These are phyloP conservation scores for Diutina scorzettiae DNA, from an alignment of 1,139 yeast genomes.

Conservation along the genomic window DNA sequence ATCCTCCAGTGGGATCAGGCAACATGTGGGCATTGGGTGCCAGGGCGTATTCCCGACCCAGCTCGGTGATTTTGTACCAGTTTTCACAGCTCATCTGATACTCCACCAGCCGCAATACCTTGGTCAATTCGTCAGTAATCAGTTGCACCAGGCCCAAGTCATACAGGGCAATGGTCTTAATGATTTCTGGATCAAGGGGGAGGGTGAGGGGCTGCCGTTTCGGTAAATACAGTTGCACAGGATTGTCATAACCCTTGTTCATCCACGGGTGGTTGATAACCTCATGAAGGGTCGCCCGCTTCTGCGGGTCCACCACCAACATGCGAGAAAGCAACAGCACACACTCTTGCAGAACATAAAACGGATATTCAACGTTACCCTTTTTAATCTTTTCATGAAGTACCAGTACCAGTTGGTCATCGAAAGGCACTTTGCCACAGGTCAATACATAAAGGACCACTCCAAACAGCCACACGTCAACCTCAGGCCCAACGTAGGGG, in stretches of 20 bases:
- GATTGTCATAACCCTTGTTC: conserved; percentile 73
- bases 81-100: conserved; percentile 55
- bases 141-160: conserved; percentile 66
- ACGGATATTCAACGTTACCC: conserved; percentile 89
- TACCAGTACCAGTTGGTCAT: conserved; percentile 86
- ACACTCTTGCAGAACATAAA: conserved; percentile 69
- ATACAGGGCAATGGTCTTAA: conserved; percentile 65
- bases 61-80: conserved; percentile 39
- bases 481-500: conserved; percentile 94
- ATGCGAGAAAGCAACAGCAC: conserved; percentile 73
- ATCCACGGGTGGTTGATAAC: conserved; percentile 92
- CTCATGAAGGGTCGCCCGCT: conserved; percentile 70
- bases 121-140: conserved; percentile 44
- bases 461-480: conserved; percentile 97
- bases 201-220: conserved; percentile 59
- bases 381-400: conserved; percentile 89
- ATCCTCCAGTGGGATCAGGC: conserved; percentile 81
- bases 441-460: conserved; percentile 89
- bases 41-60: conserved; percentile 29
- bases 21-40: conserved; percentile 28
- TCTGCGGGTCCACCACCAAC: conserved; percentile 81
- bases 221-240: conserved; percentile 65
- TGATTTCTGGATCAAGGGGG: conserved; percentile 61
- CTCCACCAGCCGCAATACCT: conserved; percentile 50
- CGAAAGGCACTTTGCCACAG: conserved; percentile 97